Evolutionary conservation across 1,139 yeast genomes (phyloP).

Genomic region (Taphrina communis): DNA sequence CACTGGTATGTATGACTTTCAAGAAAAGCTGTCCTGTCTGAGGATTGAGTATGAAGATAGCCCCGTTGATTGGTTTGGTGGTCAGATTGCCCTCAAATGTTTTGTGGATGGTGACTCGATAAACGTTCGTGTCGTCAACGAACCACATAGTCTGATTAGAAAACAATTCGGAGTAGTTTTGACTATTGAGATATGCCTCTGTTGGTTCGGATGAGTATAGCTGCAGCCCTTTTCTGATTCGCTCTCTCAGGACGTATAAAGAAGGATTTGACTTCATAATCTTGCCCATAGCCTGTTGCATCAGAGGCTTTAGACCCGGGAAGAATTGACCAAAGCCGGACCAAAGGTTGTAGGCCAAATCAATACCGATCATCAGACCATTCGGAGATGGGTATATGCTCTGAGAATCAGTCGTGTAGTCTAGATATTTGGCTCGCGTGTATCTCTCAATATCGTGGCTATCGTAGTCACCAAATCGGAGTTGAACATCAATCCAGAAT

Average conservation of each 20-base stretch:
- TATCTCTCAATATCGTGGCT: slow-evolving; percentile 95
- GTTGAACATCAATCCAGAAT: slow-evolving; percentile 94
- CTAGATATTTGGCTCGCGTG: slow-evolving; percentile 88
- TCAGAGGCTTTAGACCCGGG: slow-evolving; percentile 86
- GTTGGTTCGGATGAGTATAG: slow-evolving; percentile 92
- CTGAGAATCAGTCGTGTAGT: slow-evolving; percentile 85
- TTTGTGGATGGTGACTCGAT: slow-evolving; percentile 78
- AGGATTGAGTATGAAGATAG: slow-evolving; percentile 87
- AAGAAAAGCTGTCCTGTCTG: slow-evolving; percentile 85
- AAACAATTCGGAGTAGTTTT: slow-evolving; percentile 87
- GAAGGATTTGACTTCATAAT: slow-evolving; percentile 97
- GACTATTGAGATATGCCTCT: slow-evolving; percentile 86
- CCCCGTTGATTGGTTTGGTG: slow-evolving; percentile 93
- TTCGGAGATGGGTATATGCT: slow-evolving; percentile 92
- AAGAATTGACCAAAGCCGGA: slow-evolving; percentile 98
- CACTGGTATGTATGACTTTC: slow-evolving; percentile 89
- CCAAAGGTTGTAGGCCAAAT: slow-evolving; percentile 92
- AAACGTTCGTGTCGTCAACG: slow-evolving; percentile 42
- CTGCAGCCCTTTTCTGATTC: slow-evolving; percentile 92
- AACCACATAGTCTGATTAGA: slow-evolving; percentile 64
- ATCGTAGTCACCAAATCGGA: slow-evolving; percentile 96
- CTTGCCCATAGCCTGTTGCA: slow-evolving; percentile 91
- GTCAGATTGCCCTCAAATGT: slow-evolving; percentile 93
- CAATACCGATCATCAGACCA: slow-evolving; percentile 88
- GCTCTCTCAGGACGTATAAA: slow-evolving; percentile 83